Conservation (phyloP, 164 flowering plant species). For the Cinnamomum micranthum region DNA sequence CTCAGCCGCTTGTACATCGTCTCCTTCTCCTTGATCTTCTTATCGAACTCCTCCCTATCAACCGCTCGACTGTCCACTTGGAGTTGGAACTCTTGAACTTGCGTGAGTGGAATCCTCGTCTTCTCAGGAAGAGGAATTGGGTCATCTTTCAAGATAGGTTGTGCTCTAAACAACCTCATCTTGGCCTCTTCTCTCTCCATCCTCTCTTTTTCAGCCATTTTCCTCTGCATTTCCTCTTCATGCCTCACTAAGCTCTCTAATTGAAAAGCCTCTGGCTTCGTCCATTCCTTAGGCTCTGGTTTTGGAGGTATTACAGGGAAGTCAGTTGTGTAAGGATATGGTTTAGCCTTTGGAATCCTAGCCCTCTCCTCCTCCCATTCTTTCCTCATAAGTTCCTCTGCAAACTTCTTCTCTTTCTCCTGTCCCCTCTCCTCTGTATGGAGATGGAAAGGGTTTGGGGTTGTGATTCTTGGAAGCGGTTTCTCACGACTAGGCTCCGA, state of each 20-base stretch:
- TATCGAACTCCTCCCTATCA: conserved; percentile 90
- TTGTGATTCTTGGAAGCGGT: conserved; percentile 60
- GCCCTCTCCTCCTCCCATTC: conserved; percentile 79
- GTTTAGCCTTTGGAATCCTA: conserved; percentile 78
- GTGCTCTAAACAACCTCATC: conserved; percentile 81
- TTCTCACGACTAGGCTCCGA: conserved; percentile 51
- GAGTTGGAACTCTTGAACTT: conserved; percentile 73
- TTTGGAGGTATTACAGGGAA: conserved; percentile 95
- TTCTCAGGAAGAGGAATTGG: conserved; percentile 92
- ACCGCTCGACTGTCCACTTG: conserved; percentile 68
- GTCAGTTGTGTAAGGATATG: conserved; percentile 96
- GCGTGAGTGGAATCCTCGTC: conserved; percentile 73
- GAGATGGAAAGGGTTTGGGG: conserved; percentile 84
- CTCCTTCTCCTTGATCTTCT: conserved; percentile 89
- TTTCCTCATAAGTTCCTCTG: conserved; percentile 52
- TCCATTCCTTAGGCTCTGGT: conserved; percentile 82
- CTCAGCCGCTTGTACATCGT: conserved; percentile 76
- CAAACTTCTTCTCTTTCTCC: conserved; percentile 67
- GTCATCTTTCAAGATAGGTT: conserved; percentile 77
- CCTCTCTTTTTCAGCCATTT: conserved; percentile 75
- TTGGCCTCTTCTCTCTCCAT: conserved; percentile 69
- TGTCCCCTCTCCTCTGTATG: conserved; percentile 90
- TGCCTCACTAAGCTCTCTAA: conserved; percentile 87
- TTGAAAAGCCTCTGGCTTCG: conserved; percentile 87
- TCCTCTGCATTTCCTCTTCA: conserved; percentile 83